Conservation (phyloP, 169 alveolate species). For the Eimeria acervulina region DNA sequence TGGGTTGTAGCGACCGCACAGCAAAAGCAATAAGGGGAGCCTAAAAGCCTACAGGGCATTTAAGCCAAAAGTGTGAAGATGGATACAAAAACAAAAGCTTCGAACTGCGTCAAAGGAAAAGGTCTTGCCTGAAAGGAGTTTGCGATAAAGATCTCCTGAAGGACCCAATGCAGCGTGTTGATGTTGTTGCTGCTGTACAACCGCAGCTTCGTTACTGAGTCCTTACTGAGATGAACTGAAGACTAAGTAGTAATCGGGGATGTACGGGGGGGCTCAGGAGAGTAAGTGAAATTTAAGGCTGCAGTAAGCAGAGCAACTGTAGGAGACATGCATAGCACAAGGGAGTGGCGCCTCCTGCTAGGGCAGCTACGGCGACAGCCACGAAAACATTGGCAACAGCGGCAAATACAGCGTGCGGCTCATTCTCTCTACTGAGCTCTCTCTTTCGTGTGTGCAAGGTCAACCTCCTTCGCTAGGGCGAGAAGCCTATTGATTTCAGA, state of each 20-base stretch:
- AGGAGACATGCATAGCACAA: not conserved
- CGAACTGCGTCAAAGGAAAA: not conserved
- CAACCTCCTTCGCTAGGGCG: conserved; percentile 48
- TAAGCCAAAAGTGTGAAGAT: not conserved
- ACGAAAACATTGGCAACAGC: not conserved
- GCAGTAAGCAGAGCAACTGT: not conserved
- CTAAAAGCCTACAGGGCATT: not conserved
- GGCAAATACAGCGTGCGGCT: not conserved
- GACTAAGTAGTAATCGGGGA: not conserved
- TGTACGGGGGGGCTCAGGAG: not conserved
- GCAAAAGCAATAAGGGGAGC: not conserved
- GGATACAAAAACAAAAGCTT: not conserved
- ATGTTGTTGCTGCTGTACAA: not conserved
- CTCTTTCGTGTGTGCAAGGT: not conserved
- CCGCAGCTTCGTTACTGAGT: not conserved
- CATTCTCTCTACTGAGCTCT: not conserved
- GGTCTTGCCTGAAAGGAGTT: not conserved
- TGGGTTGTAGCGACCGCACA: not conserved
- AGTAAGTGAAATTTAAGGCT: not conserved
- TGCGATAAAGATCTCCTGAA: conserved; percentile 25
- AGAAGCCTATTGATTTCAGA: conserved; percentile 44
- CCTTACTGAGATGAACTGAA: not conserved
- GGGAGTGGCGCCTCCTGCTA: not conserved
- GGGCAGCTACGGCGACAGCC: conserved; percentile 8
- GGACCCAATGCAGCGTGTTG: not conserved